Evolutionary conservation across 495 filamentous ascomycete genomes (phyloP), one percentile per base, ranked within the genome.

Genomic region (Aspergillus bridgeri): DNA sequence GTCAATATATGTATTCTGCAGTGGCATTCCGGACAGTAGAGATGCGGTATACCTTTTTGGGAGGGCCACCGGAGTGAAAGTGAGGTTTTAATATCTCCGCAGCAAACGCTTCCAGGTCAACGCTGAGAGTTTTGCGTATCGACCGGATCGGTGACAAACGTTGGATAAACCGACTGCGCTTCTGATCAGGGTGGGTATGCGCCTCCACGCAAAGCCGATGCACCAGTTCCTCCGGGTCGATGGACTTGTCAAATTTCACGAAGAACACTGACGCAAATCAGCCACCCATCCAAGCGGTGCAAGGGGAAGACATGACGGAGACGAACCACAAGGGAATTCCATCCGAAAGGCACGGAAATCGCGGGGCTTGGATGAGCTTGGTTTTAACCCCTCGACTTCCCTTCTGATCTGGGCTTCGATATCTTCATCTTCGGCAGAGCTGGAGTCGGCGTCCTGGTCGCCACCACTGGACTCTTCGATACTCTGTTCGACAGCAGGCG

Each of bases 321-420:
- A 75, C 84, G 53, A 69, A 88, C 86, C 79, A 68, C 94, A 98
- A 55, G 88, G 84, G 42, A 91, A 80, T 49, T 92, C 86, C 54
- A 95, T 66, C 58, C 81, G 86, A 42, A 96, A 77, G 3, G 75
- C 53, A 74, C 82, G 69, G 89, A 95, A 62, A 63, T 53, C 78
- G 72, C 68, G 66, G 68, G 67, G 58, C 67, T 72, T 67, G 65
- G 75, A 72, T 59, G 60, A 67, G 55, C 72, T 75, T 48, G 83
- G 76, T 42, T 84, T 83, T 57, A 96, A 74, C 0, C 75, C 81
- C 13, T 79, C 82, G 6, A 96, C 71, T 71, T 96, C 94, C 63
- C 84, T 88, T 69, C 81, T 73, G 60, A 97, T 96, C 44, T 89
- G 84, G 0, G 83, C 81, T 64, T 96, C 94, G 65, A 98, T 94